Conservation (phyloP, 108 stramenopile genomes). For the Schizochytrium sp. region DNA sequence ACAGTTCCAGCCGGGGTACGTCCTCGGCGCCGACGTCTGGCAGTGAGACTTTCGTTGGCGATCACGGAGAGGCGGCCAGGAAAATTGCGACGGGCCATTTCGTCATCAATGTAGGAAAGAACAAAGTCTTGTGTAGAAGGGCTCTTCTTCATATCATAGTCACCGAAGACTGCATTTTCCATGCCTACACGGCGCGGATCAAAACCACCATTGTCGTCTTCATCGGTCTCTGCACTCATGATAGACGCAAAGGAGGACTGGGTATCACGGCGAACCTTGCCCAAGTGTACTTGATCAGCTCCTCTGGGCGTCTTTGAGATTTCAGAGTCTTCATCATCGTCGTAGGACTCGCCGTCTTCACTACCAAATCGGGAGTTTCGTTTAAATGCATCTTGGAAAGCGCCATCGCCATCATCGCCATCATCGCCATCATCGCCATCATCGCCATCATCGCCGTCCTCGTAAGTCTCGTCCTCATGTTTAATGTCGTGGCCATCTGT, state of each 20-base stretch:
- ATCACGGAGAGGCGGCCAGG: conserved; percentile 31
- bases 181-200: conserved; percentile 45
- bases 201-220: conserved; percentile 27
- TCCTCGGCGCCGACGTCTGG: background rate
- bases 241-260: conserved; percentile 24
- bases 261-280: conserved; percentile 39
- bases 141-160: conserved; percentile 57
- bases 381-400: background rate
- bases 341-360: background rate
- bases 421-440: conserved; percentile 41
- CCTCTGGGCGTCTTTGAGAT: background rate
- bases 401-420: background rate
- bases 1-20: background rate
- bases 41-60: conserved; percentile 45
- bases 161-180: conserved; percentile 45
- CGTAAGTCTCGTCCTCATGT: background rate
- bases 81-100: conserved; percentile 55
- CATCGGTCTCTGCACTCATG: conserved; percentile 18
- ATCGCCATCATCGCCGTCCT: conserved; percentile 8
- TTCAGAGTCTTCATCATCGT: background rate
- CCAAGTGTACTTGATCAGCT: background rate
- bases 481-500: background rate
- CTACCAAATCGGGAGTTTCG: background rate
- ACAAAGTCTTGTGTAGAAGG: conserved; percentile 41
- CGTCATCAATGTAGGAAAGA: conserved; percentile 60